These are phyloP conservation scores for Dichomitus squalens DNA, from an alignment of 1,284 basidiomycete species.

Conservation along the genomic window DNA sequence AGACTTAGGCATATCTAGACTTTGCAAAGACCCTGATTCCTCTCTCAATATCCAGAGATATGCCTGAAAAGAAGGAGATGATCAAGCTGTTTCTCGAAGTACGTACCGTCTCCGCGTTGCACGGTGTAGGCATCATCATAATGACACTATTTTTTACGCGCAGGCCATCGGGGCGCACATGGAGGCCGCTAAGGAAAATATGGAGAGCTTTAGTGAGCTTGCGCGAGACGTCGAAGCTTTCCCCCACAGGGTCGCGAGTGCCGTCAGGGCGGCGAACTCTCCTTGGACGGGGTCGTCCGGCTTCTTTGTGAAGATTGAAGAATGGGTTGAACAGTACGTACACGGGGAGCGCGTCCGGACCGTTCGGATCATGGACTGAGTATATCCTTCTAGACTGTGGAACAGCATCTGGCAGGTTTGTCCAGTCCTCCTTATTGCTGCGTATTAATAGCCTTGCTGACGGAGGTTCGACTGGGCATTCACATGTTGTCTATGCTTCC, in stretches of 20 bases:
- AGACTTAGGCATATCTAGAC: conserved; percentile 16
- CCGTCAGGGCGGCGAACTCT: conserved; percentile 12
- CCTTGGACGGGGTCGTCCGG: not conserved
- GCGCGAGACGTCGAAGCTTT: conserved; percentile 32
- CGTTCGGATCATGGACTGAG: not conserved
- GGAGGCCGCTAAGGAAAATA: conserved; percentile 26
- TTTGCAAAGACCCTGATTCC: conserved; percentile 31
- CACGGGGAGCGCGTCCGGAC: too few species aligned
- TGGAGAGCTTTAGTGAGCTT: conserved; percentile 29
- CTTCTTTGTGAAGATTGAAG: not conserved
- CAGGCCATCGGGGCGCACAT: conserved; percentile 32
- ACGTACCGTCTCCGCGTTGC: not conserved
- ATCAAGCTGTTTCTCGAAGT: conserved; percentile 34
- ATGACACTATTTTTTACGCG: not conserved
- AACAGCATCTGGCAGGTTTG: not conserved
- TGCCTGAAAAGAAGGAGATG: conserved; percentile 33
- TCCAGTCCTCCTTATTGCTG: not conserved
- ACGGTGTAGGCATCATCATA: not conserved
- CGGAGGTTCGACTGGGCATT: too few species aligned
- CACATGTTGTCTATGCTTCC: not conserved
- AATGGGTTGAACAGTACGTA: not conserved
- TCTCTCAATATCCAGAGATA: conserved; percentile 23
- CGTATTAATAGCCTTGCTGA: too few species aligned
- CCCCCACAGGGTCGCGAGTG: conserved; percentile 31
- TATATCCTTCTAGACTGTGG: not conserved